A percentile compares a stretch with the other conserved stretches of the same genome.
Evolutionary conservation across 345 rosid genomes (phyloP).

Genomic region (Euclidium syriacum): DNA sequence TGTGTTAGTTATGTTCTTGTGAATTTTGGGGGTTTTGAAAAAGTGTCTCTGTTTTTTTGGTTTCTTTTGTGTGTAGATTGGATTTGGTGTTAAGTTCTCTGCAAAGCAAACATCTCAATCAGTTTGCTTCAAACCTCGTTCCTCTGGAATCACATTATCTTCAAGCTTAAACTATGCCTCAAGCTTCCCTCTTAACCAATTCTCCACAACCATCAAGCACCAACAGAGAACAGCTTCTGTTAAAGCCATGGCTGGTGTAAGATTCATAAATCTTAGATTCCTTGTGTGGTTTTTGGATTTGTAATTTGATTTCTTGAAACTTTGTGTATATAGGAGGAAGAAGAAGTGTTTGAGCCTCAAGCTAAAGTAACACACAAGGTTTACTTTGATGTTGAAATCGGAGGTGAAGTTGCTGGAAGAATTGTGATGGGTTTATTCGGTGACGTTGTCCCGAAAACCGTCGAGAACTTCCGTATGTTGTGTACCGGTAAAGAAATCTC

Average conservation of each 20-base stretch:
- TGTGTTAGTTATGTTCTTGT: not conserved
- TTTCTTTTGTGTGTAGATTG: conserved; percentile 31
- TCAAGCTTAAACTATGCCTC: conserved; percentile 48
- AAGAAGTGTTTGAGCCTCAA: conserved; percentile 37
- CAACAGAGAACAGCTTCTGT: conserved; percentile 40
- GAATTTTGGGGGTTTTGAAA: not conserved
- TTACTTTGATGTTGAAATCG: conserved; percentile 88
- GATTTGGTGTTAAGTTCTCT: conserved; percentile 26
- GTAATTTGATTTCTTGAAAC: conserved; percentile 7
- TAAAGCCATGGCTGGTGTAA: conserved; percentile 52
- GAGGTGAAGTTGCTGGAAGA: conserved; percentile 73
- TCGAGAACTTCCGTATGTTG: conserved; percentile 77
- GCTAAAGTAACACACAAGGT: conserved; percentile 72
- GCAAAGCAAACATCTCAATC: conserved; percentile 18
- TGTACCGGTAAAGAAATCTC: conserved; percentile 57
- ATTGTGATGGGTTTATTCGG: conserved; percentile 84
- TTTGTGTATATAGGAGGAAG: conserved; percentile 46
- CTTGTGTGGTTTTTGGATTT: not conserved
- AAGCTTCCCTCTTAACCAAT: conserved; percentile 32
- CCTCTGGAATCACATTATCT: conserved; percentile 33
- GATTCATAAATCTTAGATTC: conserved; percentile 3
- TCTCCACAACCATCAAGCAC: conserved; percentile 31
- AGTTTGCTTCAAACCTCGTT: conserved; percentile 26
- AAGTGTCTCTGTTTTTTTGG: not conserved
- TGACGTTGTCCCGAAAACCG: conserved; percentile 76